Base-by-base conservation (phyloP, 192 early-diverging fungal species). In the Rhizophagus prolifer region DNA sequence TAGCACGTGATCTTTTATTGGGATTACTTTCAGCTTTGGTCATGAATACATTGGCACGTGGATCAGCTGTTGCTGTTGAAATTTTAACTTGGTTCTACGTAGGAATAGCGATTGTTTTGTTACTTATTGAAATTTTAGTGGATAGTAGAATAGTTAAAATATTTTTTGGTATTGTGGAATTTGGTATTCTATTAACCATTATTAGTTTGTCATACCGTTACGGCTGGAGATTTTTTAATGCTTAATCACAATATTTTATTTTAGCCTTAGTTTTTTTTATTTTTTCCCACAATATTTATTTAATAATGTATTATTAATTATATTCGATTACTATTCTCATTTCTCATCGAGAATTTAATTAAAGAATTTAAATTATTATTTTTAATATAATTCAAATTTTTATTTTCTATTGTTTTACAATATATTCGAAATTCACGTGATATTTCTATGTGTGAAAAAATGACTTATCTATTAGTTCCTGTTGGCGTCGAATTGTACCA, bases 1-100 rank as follows among this genome's bases (percentile, higher is more conserved):
- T 83, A n/a, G 30, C 81, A 23, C 74, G 82, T 61, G 82, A 85
- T 75, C 61, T 79, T 13, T 61, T 83, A 10, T 64, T 83, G 26
- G 70, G 82, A 50, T 41, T 85, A 19, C 74, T 83, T 19, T 58
- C 78, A 1, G 79, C 81, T 1, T 63, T 85, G 31, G 60, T 69
- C 16, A 14, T 85, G 14, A 85, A 85, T 38, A 79, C 77, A 23
- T 75, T 85, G 58, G 81, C 74, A 47, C 73, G 81, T 71, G 81
- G 78, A 31, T 75, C 80, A 46, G 77, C 59, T 13, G 25, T 36
- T 54, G 78, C 80, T 12, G 84, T 79, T 3, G 78, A 79, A 78
- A 79, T 85, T 61, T 21, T 85, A 9, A 21, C 79, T 26, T 85
- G 84, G 84, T 54, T 85, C 72, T 85, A 81, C 9, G 7, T 77